Percentiles rank a stretch among this genome's conserved stretches.
These are phyloP conservation scores for Wickerhamiella qilinensis DNA, from an alignment of 805 yeast species.

Conservation along the genomic window DNA sequence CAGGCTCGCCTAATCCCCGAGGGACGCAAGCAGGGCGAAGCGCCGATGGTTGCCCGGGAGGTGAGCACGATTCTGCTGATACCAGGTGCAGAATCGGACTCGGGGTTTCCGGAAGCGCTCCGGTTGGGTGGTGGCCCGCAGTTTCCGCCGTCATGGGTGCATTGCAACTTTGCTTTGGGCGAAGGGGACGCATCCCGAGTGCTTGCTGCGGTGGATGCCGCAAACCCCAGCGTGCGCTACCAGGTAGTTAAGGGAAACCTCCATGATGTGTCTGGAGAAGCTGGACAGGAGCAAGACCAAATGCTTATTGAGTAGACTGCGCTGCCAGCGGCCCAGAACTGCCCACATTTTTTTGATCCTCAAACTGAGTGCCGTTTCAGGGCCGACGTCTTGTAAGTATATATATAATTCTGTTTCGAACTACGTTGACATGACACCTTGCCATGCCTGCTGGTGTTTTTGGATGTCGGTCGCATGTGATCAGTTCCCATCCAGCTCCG, in stretches of 20 bases:
- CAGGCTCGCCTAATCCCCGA: conserved; percentile 61
- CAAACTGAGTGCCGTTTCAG: too few species aligned
- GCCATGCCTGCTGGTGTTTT: too few species aligned
- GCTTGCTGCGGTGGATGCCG: conserved; percentile 14
- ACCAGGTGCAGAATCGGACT: conserved; percentile 23
- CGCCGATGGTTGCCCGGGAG: conserved; percentile 57
- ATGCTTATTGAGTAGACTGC: too few species aligned
- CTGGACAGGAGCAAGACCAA: too few species aligned
- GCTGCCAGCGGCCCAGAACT: too few species aligned
- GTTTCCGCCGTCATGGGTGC: conserved; percentile 71
- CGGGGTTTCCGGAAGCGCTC: conserved; percentile 37
- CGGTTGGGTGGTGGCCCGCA: conserved; percentile 69
- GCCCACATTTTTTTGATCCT: too few species aligned
- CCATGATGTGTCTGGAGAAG: too few species aligned
- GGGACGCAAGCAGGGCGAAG: conserved; percentile 33
- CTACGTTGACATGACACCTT: too few species aligned
- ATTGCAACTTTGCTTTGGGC: conserved; percentile 52
- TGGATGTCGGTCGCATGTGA: too few species aligned
- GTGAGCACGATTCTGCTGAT: conserved; percentile 56
- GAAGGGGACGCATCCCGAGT: conserved; percentile 25
- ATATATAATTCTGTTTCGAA: too few species aligned
- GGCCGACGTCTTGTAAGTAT: too few species aligned
- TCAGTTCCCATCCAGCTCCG: too few species aligned
- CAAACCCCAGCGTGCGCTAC: conserved; percentile 19
- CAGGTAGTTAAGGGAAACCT: conserved; percentile 14